phyloP scores from a whole-genome alignment of 139 green algal species.

The Closterium sp. region DNA sequence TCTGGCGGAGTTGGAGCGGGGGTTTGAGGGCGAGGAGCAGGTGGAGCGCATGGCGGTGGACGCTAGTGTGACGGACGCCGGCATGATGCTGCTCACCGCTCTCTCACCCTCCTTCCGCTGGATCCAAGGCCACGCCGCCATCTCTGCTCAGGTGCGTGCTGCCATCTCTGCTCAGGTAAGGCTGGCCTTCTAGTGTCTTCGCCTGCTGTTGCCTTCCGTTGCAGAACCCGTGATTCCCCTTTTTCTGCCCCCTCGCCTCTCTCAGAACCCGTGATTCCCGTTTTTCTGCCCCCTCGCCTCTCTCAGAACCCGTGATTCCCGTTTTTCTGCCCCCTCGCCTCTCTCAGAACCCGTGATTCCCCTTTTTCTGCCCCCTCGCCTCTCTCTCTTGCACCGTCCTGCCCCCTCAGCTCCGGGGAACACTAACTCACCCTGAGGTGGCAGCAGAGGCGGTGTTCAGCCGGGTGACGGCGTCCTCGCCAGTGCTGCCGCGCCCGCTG shows the following conservation, averaged over 20 bases:
- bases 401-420: conserved; percentile 52
- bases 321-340: not conserved
- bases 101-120: conserved; percentile 47
- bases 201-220: not conserved
- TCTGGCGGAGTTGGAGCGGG: not conserved
- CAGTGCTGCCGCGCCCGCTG: conserved; percentile 45
- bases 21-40: conserved; percentile 10
- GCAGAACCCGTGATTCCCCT: no score
- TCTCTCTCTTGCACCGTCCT: not conserved
- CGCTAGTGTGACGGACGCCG: conserved; percentile 50
- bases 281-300: not conserved
- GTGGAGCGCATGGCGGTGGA: conserved; percentile 47
- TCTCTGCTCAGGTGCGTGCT: conserved; percentile 27
- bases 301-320: no score
- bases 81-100: conserved; percentile 52
- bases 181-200: not conserved
- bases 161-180: conserved; percentile 4
- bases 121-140: conserved; percentile 50
- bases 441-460: conserved; percentile 48
- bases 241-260: not conserved
- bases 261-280: no score
- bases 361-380: no score
- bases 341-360: conserved; percentile 15
- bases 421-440: conserved; percentile 24
- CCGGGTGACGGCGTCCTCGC: conserved; percentile 43